Conservation (phyloP, 106 monocot species). For the Dioscorea zingiberensis region DNA sequence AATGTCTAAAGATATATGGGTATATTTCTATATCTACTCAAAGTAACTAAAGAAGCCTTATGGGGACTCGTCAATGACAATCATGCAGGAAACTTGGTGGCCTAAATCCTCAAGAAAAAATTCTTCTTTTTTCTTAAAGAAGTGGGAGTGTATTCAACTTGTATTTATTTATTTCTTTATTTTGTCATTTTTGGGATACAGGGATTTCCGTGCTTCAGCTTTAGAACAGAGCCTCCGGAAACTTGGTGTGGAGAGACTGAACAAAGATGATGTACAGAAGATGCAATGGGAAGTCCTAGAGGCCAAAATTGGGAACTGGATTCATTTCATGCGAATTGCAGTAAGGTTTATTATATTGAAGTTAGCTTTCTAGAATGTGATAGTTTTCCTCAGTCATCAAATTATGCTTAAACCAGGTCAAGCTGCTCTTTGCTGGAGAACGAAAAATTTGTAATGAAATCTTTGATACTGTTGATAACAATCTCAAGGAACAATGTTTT, state of each 20-base stretch:
- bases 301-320: slow-evolving; percentile 76
- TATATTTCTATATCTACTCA: not conserved
- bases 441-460: slow-evolving; percentile 61
- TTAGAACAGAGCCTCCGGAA: slow-evolving; percentile 60
- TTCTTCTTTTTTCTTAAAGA: no score
- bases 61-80: not conserved
- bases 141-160: no score
- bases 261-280: slow-evolving; percentile 65
- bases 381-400: not conserved
- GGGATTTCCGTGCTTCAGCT: slow-evolving; percentile 42
- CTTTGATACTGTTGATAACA: slow-evolving; percentile 37
- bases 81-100: not conserved
- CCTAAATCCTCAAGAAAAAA: no score
- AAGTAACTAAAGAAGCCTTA: not conserved
- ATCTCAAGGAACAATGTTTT: slow-evolving; percentile 62
- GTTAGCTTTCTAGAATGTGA: not conserved
- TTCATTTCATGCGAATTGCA: slow-evolving; percentile 64
- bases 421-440: slow-evolving; percentile 69
- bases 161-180: no score
- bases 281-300: slow-evolving; percentile 62
- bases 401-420: slow-evolving; percentile 36
- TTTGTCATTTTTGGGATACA: slow-evolving; percentile 13
- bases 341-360: slow-evolving; percentile 21
- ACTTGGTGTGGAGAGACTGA: slow-evolving; percentile 60
- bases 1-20: slow-evolving; percentile 43